These are phyloP conservation scores for Penicillium angulare DNA, from an alignment of 495 filamentous ascomycete species.

Conservation along the genomic window DNA sequence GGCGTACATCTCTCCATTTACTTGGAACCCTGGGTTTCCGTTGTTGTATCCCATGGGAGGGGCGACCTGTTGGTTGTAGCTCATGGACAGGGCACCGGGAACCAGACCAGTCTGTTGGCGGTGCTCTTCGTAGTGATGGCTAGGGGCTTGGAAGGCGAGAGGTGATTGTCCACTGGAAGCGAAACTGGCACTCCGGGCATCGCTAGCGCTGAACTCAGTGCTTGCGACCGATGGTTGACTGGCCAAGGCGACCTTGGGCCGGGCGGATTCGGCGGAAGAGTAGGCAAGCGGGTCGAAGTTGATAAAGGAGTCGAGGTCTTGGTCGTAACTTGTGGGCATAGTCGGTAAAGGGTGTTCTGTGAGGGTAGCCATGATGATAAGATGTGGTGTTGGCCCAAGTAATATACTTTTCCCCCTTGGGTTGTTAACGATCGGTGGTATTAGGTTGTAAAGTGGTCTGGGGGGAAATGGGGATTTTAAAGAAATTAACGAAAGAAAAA, in stretches of 20 bases:
- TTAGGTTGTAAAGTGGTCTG: no score
- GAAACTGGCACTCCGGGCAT: constrained; percentile 40
- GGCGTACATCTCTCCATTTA: constrained; percentile 47
- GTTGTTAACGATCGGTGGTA: background rate
- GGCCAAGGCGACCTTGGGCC: constrained; percentile 37
- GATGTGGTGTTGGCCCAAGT: background rate
- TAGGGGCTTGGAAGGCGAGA: constrained; percentile 70
- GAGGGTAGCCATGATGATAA: constrained; percentile 41
- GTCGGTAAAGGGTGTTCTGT: constrained; percentile 39
- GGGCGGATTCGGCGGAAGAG: constrained; percentile 38
- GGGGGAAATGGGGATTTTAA: no score
- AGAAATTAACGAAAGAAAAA: background rate
- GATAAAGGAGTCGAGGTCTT: constrained; percentile 50
- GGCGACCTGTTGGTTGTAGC: constrained; percentile 38
- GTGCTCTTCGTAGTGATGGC: constrained; percentile 88
- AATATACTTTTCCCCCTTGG: background rate
- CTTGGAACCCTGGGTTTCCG: constrained; percentile 42
- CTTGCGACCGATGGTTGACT: constrained; percentile 39
- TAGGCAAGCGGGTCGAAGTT: constrained; percentile 50
- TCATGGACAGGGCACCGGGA: constrained; percentile 69
- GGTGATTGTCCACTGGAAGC: constrained; percentile 46
- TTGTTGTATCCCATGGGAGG: constrained; percentile 19
- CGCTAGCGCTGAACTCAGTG: constrained; percentile 36
- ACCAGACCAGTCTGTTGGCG: constrained; percentile 90
- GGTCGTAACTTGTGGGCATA: constrained; percentile 38